phyloP scores from a whole-genome alignment of 805 yeast species.

The Nakazawaea anatomiae region DNA sequence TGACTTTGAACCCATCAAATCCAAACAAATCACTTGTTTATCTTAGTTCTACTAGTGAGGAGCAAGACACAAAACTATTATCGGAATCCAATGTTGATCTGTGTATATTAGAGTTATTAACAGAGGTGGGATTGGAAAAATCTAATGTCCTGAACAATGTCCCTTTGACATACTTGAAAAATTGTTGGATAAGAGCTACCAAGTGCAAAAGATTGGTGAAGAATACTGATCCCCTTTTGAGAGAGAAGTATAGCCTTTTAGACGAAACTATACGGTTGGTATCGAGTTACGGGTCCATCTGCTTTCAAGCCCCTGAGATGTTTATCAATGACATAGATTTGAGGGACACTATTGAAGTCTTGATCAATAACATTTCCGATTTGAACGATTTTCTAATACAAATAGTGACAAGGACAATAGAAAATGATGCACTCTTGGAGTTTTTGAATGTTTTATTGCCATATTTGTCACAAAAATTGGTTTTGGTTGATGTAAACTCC shows the following conservation, averaged over 20 bases:
- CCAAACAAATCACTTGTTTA: conserved; percentile 11
- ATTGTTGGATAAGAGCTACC: conserved; percentile 36
- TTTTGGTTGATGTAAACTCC: conserved; percentile 38
- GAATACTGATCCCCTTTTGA: conserved; percentile 31
- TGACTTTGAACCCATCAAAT: conserved; percentile 21
- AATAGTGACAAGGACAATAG: conserved; percentile 51
- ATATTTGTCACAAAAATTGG: conserved; percentile 29
- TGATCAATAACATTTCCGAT: conserved; percentile 19
- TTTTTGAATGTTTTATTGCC: conserved; percentile 51
- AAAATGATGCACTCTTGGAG: conserved; percentile 61
- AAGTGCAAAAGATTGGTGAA: conserved; percentile 36
- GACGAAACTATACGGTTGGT: conserved; percentile 43
- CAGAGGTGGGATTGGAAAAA: conserved; percentile 43
- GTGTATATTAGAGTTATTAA: conserved; percentile 47
- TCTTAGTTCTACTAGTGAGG: conserved; percentile 20
- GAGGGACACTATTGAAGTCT: conserved; percentile 19
- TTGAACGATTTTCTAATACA: conserved; percentile 46
- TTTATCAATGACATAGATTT: conserved; percentile 34
- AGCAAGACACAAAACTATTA: conserved; percentile 16
- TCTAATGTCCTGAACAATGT: conserved; percentile 10
- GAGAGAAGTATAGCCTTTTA: conserved; percentile 32
- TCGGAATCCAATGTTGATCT: conserved; percentile 37
- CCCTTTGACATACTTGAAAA: conserved; percentile 43
- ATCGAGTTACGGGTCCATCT: conserved; percentile 59
- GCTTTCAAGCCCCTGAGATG: conserved; percentile 67